A percentile compares a stretch with the other conserved stretches of the same genome.
phyloP scores from a whole-genome alignment of 495 filamentous ascomycete species.

The Trypethelium eluteriae region DNA sequence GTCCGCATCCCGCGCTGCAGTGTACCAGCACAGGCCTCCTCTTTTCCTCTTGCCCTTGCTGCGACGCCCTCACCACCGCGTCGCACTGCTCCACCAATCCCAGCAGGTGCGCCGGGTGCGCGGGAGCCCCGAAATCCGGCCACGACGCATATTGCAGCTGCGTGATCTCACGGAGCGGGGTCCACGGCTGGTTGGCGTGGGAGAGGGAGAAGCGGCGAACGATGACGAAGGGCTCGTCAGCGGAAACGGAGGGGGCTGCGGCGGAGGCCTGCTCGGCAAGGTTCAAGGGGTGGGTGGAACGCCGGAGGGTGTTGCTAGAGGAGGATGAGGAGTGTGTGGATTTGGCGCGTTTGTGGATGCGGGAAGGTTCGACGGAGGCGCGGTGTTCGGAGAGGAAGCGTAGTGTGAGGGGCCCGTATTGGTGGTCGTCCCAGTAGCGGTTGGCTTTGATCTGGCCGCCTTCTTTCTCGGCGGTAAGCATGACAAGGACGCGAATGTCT shows the following conservation, averaged over 20 bases:
- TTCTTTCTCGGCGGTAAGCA: constrained; percentile 92
- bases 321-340: constrained; percentile 35
- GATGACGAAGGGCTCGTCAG: constrained; percentile 65
- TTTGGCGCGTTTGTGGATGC: constrained; percentile 32
- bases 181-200: constrained; percentile 70
- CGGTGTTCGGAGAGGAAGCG: constrained; percentile 71
- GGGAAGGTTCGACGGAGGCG: constrained; percentile 59
- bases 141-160: constrained; percentile 90
- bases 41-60: constrained; percentile 43
- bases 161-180: constrained; percentile 83
- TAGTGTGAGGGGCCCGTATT: constrained; percentile 74
- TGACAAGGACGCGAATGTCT: constrained; percentile 87
- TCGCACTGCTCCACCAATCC: constrained; percentile 82
- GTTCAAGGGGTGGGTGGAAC: constrained; percentile 16
- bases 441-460: constrained; percentile 93
- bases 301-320: constrained; percentile 37
- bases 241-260: constrained; percentile 27
- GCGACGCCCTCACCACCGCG: constrained; percentile 36
- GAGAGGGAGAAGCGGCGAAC: constrained; percentile 80
- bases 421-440: constrained; percentile 76
- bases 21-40: constrained; percentile 78
- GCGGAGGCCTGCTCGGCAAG: constrained; percentile 22
- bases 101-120: constrained; percentile 77
- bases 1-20: constrained; percentile 90
- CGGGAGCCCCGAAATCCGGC: constrained; percentile 94